Evolutionary conservation across 352 stramenopile genomes (phyloP).

Genomic region (Globisporangium recalcitrans): DNA sequence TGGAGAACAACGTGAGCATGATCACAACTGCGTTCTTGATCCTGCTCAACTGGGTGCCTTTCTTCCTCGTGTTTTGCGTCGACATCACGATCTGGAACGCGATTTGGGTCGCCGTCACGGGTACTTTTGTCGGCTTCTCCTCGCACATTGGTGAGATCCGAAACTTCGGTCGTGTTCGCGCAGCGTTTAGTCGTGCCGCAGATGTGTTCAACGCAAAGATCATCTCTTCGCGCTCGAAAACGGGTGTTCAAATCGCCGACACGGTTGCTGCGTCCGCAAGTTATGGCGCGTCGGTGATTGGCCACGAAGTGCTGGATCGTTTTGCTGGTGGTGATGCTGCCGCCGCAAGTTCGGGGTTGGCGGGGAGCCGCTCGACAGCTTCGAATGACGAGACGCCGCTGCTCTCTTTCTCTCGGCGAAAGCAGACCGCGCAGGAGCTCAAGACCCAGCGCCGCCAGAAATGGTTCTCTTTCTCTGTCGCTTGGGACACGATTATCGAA

Average conservation of each 20-base stretch:
- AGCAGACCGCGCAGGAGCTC: constrained; percentile 71
- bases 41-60: constrained; percentile 93
- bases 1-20: constrained; percentile 85
- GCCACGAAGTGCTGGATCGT: constrained; percentile 56
- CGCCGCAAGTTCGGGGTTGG: constrained; percentile 14
- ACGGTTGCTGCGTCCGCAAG: constrained; percentile 23
- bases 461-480: constrained; percentile 97
- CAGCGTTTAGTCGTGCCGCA: constrained; percentile 81
- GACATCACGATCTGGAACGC: constrained; percentile 99
- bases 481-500: constrained; percentile 97
- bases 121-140: constrained; percentile 95
- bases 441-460: constrained; percentile 94
- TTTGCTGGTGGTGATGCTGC: constrained; percentile 30
- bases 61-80: constrained; percentile 98
- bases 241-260: constrained; percentile 49
- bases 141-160: constrained; percentile 96
- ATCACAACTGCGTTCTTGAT: constrained; percentile 89
- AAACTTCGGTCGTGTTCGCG: constrained; percentile 85
- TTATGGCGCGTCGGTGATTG: constrained; percentile 41
- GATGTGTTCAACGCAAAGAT: constrained; percentile 86
- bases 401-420: constrained; percentile 81
- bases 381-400: constrained; percentile 63
- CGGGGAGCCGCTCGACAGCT: constrained; percentile 18
- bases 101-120: constrained; percentile 95
- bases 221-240: constrained; percentile 74